Evolutionary conservation across 805 yeast species (phyloP), one percentile per base, ranked within the genome.

Genomic region (Sungouiozyma intestinalis): DNA sequence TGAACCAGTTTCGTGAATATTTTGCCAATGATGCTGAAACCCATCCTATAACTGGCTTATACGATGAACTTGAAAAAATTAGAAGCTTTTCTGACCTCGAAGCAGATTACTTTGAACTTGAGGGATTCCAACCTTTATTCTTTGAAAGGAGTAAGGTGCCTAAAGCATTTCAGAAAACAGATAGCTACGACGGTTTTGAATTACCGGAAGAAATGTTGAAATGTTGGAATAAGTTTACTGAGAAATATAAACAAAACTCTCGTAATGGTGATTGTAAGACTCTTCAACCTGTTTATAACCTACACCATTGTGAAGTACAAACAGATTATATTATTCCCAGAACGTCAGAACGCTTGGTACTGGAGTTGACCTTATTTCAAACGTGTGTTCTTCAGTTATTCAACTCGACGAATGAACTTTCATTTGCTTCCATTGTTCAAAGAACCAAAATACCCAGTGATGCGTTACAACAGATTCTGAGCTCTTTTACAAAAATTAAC

Each of bases 301-400:
- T 59, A 14, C 63, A 60, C 32, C 56, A 53, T 38, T 52, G 60
- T 40, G 62, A 59, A 33, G 54, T 60, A 3, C 38, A 43, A 15
- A 47, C 62, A 3, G 53, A 49, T 1, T 57, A 43, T 39, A 39
- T 3, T 14, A 21, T 50, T 29, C 38, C 42, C 1, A 11, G 29
- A 11, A 40, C 47, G 27, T 51, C 50, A 3, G 33, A 43, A 9
- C 20, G 31, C 8, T 41, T 60, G 15, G 33, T 35, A 5, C 44
- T 60, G 15, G 57, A 56, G 31, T 37, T 60, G 14, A 57, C 57
- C 1, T 33, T 59, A 17, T 47, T 46, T 33, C 65, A 60, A 42
- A 49, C 60, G 2, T 45, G 52, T 36, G 51, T 59, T 1, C 40
- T 60, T 14, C 40, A 45, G 11, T 40, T 51, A 29, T 57, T 58